Evolutionary conservation across 1,139 yeast genomes (phyloP).

Genomic region (Pichia terricola): DNA sequence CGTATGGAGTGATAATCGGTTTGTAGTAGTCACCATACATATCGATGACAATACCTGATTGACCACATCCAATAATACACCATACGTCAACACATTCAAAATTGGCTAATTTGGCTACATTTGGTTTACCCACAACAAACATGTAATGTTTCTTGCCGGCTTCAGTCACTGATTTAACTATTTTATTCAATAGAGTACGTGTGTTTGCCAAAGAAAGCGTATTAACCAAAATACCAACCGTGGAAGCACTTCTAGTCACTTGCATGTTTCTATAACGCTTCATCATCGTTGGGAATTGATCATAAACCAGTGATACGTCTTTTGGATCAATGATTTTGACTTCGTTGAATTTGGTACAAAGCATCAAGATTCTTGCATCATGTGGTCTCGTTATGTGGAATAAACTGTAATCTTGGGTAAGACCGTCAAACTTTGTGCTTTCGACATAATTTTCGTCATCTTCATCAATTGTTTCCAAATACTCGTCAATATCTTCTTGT

Average conservation of each 20-base stretch:
- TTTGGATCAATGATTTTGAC: constrained; percentile 41
- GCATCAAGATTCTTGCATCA: constrained; percentile 65
- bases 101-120: constrained; percentile 92
- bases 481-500: constrained; percentile 3
- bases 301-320: constrained; percentile 27
- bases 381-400: constrained; percentile 71
- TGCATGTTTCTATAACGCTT: constrained; percentile 81
- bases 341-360: constrained; percentile 58
- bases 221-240: constrained; percentile 83
- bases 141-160: constrained; percentile 89
- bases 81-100: constrained; percentile 87
- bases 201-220: constrained; percentile 76
- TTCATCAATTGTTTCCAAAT: constrained; percentile 6
- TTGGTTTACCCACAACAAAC: constrained; percentile 97
- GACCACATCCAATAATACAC: constrained; percentile 92
- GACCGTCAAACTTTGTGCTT: constrained; percentile 17
- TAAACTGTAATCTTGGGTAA: constrained; percentile 36
- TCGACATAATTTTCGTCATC: constrained; percentile 15
- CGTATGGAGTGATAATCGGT: constrained; percentile 92
- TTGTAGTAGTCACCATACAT: constrained; percentile 70
- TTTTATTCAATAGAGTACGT: constrained; percentile 47
- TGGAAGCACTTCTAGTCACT: constrained; percentile 81
- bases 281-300: constrained; percentile 72
- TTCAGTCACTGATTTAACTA: constrained; percentile 46
- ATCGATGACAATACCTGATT: constrained; percentile 83